Base-by-base conservation (phyloP, 2,329 filamentous ascomycete genomes). In the Endothia cerciana region DNA sequence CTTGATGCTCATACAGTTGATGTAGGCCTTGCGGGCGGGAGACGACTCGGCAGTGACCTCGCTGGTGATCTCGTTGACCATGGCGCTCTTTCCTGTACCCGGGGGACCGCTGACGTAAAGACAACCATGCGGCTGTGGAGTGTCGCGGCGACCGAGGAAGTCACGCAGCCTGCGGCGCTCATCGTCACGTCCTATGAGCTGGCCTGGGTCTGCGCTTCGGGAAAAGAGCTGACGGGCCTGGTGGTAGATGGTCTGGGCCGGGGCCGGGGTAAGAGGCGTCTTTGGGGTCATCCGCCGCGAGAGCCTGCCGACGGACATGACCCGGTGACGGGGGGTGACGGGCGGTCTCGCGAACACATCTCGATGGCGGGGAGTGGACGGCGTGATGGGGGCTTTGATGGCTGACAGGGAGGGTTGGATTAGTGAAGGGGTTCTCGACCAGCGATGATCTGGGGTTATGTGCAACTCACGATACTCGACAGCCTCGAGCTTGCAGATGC, bases 1-100 rank as follows among this genome's bases (percentile, higher is more conserved):
- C 74, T 95, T 96, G 78, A 97, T 89, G 78, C 94, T 97, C 89
- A 97, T 97, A 79, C 95, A 99, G 76, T 99, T 99, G 82, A 99
- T 85, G 74, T 94, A 94, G 2, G 89, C 89, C 62, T 89, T 88
- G 72, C 87, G 88, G 62, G 95, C 81, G 4, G 77, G 77, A 15
- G 77, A 73, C 1, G 81, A 79, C 41, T 81, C 79, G 4, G 80
- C 74, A 13, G 80, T 79, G 59, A 90, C 78, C 53, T 87, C 82
- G 58, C 87, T 81, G 58, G 91, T 91, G 60, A 97, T 87, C 74
- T 96, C 90, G 69, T 89, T 89, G 68, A 98, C 88, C 82, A 98
- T 90, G 38, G 95, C 95, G 76, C 94, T 98, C 81, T 99, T 99
- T 63, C 95, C 95, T 0, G 95, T 99, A 13, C 95, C 95, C 2